Evolutionary conservation across 768 basidiomycete species (phyloP), one percentile per base, ranked within the genome.

Genomic region (Austroboletus festivus): DNA sequence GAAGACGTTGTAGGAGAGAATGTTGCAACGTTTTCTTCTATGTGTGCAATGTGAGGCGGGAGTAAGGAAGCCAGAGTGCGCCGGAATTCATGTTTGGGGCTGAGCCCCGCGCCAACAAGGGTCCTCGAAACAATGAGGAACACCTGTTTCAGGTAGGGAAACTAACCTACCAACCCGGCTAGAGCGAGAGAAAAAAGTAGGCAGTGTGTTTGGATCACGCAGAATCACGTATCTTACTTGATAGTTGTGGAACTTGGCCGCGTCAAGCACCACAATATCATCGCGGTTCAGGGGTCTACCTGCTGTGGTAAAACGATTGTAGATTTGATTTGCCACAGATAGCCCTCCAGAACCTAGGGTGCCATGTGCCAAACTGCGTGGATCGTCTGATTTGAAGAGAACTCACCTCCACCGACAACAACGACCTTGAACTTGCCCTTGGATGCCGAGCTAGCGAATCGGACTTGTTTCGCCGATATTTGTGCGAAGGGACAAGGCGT

Each of bases 201-300:
- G n/a, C n/a, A n/a, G n/a, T 24, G 5, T 3, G 15, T 37, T 62
- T 30, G 52, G 44, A 38, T 35, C 42, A n/a, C 35, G 39, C 13
- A n/a, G 24, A 20, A 19, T 44, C 41, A 33, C 20, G 18, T 11
- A n/a, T 50, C 68, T 43, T 56, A 85, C 85, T 71, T 89, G 85
- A 70, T 95, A 97, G 66, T 90, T 80, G 69, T 97, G 94, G 43
- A 80, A 79, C 51, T 86, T 75, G 21, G 89, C 81, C 16, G 79
- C 79, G 62, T 98, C 95, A 28, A 96, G 69, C 47, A 97, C 85
- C 6, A 82, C 89, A 39, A 98, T 82, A 64, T 97, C 94, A 20
- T 83, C 88, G 18, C 74, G 67, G 37, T 75, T 79, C 31, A 96
- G 65, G 23, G 78, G 66, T 54, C 85, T 84, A 10, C 84, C 86